Conservation (phyloP, 805 yeast genomes). For the Tetrapisispora nanseiensis region DNA sequence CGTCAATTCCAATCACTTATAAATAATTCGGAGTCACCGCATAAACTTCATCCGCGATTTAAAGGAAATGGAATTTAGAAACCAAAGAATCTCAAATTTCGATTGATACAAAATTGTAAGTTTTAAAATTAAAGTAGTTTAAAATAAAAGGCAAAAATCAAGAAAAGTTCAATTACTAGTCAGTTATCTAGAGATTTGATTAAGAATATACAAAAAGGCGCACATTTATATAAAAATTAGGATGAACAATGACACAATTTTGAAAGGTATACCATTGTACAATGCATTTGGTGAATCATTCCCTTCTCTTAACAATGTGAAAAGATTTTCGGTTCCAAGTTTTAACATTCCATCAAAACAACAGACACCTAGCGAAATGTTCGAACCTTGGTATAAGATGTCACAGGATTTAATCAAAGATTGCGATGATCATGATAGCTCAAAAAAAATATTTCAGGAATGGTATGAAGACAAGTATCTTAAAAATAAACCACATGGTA, state of each 20-base stretch:
- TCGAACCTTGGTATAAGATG: constrained; percentile 23
- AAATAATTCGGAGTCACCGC: neutral
- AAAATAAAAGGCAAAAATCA: no score
- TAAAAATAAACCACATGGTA: constrained; percentile 25
- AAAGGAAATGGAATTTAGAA: no score
- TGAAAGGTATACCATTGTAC: constrained; percentile 8
- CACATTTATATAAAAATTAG: no score
- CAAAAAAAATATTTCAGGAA: constrained; percentile 12
- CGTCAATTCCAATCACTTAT: neutral
- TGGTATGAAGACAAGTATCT: constrained; percentile 20
- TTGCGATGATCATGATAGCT: constrained; percentile 9
- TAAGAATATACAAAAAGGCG: no score
- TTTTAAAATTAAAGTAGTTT: neutral
- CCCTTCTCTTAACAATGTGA: constrained; percentile 9
- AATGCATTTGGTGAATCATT: constrained; percentile 18
- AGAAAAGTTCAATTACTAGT: no score
- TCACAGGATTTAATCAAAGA: constrained; percentile 11
- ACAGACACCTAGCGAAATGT: constrained; percentile 12
- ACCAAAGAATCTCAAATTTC: neutral
- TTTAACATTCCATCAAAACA: neutral
- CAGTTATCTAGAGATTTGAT: no score
- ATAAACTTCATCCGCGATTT: neutral
- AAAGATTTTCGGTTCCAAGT: neutral
- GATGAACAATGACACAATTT: neutral
- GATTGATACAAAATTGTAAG: neutral